Evolutionary conservation across 257 asterid species (phyloP), one percentile per base, ranked within the genome.

Genomic region (Rhazya stricta): DNA sequence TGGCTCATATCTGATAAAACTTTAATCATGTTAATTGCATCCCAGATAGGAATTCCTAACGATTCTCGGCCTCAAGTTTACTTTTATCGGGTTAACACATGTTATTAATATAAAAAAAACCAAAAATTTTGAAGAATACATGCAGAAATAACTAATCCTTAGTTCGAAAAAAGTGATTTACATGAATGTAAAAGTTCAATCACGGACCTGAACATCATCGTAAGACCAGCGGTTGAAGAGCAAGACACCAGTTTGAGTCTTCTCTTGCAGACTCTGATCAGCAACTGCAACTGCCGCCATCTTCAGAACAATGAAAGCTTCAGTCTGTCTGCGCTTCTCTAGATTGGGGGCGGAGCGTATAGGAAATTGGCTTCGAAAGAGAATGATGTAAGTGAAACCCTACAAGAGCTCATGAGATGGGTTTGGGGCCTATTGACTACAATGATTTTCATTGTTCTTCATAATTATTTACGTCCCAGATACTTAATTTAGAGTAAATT

Each of bases 161-260:
- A 27, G 5, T 8, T 8, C 15, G 21, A 1, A 62, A 9, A 6
- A 63, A 34, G 11, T 43, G 13, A 43, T 43, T 43, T 43, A 9
- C 21, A 32, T 25, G 42, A 4, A 19, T 15, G 10, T 34, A 36
- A 42, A 39, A 21, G 32, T 6, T 6, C 71, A 39, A 25, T 25
- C n/a, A 30, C 36, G 3, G n/a, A 89, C 96, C 91, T 86, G 87
- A 74, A 90, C 89, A 25, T 85, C 91, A 5, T 84, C 96, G 79
- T 90, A 90, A 27, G 89, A 67, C 96, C 96, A 88, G 1, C 88
- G 85, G 81, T 90, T 88, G 78, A 90, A 88, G 46, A 90, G 91
- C 88, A 88, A 34, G 45, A 90, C 86, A 9, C 74, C 93, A 53
- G 62, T 50, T 18, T 63, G 86, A 50, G 65, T 29, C 78, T 82